Conservation (phyloP, 345 rosid species). For the Gossypium herbaceum region DNA sequence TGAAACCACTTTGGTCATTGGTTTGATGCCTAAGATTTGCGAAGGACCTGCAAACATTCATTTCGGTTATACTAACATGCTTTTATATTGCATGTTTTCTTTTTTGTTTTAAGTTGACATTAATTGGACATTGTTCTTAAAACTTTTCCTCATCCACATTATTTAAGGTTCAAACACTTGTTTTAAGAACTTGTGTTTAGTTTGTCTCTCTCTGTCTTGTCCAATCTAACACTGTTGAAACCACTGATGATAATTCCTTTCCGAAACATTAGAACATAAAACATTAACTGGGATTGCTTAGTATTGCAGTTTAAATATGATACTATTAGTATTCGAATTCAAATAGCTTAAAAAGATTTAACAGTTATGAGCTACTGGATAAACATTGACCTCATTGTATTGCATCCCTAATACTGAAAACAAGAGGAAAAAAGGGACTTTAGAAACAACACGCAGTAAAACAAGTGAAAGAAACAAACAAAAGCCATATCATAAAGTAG, state of each 20-base stretch:
- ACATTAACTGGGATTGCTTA: not conserved
- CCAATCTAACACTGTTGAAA: not conserved
- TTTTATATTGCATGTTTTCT: not conserved
- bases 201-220: not conserved
- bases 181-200: not conserved
- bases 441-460: not conserved
- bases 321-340: not conserved
- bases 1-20: slow-evolving; percentile 15
- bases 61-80: slow-evolving; percentile 9
- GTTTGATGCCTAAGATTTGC: slow-evolving; percentile 9
- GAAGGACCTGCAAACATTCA: slow-evolving; percentile 17
- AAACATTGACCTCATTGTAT: not conserved
- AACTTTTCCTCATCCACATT: not conserved
- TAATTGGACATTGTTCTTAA: not conserved
- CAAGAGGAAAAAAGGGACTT: not conserved
- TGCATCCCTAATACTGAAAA: not conserved
- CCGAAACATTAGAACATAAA: not conserved
- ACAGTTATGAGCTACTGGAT: not conserved
- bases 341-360: not conserved
- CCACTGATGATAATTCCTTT: not conserved
- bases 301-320: not conserved
- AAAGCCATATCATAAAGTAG: not conserved
- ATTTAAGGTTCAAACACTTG: not conserved
- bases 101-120: not conserved
- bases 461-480: not conserved